Conservation (phyloP, 1,284 basidiomycete genomes). For the Sanghuangporus weigelae region DNA sequence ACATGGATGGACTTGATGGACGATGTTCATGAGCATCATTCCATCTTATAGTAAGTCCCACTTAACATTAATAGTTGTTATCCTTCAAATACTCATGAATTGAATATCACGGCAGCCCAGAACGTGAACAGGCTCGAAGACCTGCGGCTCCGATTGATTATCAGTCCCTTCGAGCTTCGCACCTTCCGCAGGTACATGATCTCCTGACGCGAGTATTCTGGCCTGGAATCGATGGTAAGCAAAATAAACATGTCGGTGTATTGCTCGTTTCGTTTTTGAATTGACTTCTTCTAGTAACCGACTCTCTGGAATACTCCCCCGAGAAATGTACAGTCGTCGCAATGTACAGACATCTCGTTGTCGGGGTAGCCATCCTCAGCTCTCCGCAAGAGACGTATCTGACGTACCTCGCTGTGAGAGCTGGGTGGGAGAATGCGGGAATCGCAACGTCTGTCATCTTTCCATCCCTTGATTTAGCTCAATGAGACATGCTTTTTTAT, state of each 20-base stretch:
- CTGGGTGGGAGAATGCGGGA: conserved; percentile 71
- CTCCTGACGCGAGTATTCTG: conserved; percentile 62
- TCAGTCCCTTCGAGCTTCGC: conserved; percentile 48
- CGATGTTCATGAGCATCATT: conserved; percentile 61
- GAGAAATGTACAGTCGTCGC: conserved; percentile 69
- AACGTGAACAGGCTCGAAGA: conserved; percentile 39
- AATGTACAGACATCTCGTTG: conserved; percentile 60
- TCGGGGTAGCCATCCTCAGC: conserved; percentile 70
- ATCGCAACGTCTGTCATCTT: conserved; percentile 59
- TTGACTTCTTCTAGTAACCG: conserved; percentile 46
- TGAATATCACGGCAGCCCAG: conserved; percentile 39
- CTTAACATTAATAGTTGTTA: conserved; percentile 4
- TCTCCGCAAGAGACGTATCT: conserved; percentile 78
- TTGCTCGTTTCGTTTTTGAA: neutral
- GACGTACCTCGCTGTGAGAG: conserved; percentile 67
- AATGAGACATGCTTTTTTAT: neutral
- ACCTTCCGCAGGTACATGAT: conserved; percentile 66
- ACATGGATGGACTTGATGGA: conserved; percentile 72
- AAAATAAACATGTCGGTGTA: neutral
- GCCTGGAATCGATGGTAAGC: conserved; percentile 65
- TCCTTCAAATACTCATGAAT: neutral
- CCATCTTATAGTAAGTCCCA: conserved; percentile 47
- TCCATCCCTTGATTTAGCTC: conserved; percentile 3
- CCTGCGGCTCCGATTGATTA: conserved; percentile 53
- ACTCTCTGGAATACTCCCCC: conserved; percentile 59